These are phyloP conservation scores for Cudoniella acicularis DNA, from an alignment of 495 filamentous ascomycete genomes.

Conservation along the genomic window DNA sequence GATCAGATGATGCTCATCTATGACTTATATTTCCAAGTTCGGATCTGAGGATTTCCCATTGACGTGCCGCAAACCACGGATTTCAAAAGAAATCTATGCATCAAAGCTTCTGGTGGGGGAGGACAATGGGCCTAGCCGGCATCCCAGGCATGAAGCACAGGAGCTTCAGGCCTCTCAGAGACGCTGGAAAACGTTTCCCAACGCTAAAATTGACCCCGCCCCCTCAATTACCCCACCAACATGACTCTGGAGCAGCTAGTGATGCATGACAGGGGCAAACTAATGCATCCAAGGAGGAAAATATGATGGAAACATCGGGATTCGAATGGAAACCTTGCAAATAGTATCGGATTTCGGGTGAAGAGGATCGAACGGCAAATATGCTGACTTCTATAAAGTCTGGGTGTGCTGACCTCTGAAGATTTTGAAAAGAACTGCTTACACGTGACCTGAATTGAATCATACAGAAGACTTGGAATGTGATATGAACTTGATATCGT, in stretches of 20 bases:
- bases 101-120: background rate
- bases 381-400: constrained; percentile 4
- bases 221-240: background rate
- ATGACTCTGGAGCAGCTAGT: background rate
- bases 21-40: background rate
- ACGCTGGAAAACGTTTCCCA: background rate
- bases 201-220: background rate
- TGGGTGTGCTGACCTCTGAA: background rate
- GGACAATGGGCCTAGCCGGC: background rate
- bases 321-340: background rate
- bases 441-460: background rate
- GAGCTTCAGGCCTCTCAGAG: background rate
- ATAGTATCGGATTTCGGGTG: background rate
- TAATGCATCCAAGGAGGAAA: background rate
- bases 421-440: background rate
- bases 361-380: background rate
- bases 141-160: background rate
- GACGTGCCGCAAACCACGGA: background rate
- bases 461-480: background rate
- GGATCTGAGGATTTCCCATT: background rate
- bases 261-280: background rate
- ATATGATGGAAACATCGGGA: background rate
- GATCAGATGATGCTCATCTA: background rate
- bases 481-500: background rate
- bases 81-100: background rate